Conservation (phyloP, 1,139 yeast species). For the Eremothecium cymbalariae region DNA sequence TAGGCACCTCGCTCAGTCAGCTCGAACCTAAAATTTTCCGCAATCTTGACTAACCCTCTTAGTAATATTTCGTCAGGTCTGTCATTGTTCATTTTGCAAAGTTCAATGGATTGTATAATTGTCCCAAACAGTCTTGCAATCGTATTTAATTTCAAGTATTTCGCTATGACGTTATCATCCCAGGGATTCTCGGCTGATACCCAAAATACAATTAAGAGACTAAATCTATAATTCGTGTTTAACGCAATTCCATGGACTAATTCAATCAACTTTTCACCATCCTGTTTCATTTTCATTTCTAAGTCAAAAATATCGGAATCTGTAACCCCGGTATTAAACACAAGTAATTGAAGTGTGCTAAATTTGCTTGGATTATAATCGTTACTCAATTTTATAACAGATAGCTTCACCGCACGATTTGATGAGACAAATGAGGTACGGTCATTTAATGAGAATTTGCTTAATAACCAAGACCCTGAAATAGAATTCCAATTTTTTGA, state of each 20-base stretch:
- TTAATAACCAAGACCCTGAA: conserved; percentile 25
- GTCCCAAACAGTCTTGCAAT: conserved; percentile 23
- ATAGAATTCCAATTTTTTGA: conserved; percentile 23
- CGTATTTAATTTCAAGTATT: conserved; percentile 21
- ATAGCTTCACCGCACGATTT: background rate
- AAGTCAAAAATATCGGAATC: conserved; percentile 29
- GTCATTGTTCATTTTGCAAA: conserved; percentile 23
- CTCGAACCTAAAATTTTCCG: conserved; percentile 18
- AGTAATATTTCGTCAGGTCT: conserved; percentile 23
- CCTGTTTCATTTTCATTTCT: conserved; percentile 29
- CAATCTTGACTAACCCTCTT: conserved; percentile 19
- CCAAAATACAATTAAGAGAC: conserved; percentile 34
- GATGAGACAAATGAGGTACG: background rate
- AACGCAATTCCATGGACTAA: conserved; percentile 31
- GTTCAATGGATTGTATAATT: conserved; percentile 21
- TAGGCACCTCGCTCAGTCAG: conserved; percentile 28
- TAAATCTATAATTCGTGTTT: conserved; percentile 31
- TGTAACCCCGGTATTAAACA: conserved; percentile 35
- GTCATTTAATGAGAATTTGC: conserved; percentile 20
- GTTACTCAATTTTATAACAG: conserved; percentile 6
- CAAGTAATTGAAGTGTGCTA: conserved; percentile 28
- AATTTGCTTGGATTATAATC: conserved; percentile 17
- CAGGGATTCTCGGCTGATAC: conserved; percentile 31
- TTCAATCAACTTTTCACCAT: conserved; percentile 31
- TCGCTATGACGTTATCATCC: conserved; percentile 16